phyloP scores from a whole-genome alignment of 371 early-diverging fungal genomes.

The Batkoa obscura region DNA sequence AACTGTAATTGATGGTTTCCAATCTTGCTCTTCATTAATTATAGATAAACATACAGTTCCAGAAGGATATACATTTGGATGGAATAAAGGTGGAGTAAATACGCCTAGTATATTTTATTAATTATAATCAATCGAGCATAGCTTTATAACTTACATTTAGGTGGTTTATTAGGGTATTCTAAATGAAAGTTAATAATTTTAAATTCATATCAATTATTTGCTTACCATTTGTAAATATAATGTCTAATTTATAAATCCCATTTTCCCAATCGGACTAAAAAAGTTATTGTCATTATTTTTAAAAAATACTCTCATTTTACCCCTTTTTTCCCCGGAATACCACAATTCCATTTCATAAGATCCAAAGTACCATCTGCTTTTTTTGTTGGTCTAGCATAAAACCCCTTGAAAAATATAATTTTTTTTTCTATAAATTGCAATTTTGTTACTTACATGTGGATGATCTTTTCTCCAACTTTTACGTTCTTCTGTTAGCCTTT shows the following conservation, averaged over 20 bases:
- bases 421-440: not conserved
- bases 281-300: not conserved
- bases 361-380: constrained; percentile 60
- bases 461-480: constrained; percentile 97
- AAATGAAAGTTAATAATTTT: constrained; percentile 3
- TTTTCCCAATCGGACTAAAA: constrained; percentile 85
- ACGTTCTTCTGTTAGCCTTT: constrained; percentile 79
- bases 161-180: constrained; percentile 71
- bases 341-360: constrained; percentile 79
- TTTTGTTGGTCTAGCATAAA: constrained; percentile 75
- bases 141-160: constrained; percentile 39
- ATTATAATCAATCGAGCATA: not conserved
- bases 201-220: not conserved
- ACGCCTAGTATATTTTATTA: constrained; percentile 23
- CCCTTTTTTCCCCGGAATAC: constrained; percentile 79
- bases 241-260: constrained; percentile 79
- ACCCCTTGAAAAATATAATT: constrained; percentile 28
- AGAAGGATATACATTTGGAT: constrained; percentile 97
- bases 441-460: constrained; percentile 64
- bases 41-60: constrained; percentile 99
- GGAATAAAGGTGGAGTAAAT: constrained; percentile 85
- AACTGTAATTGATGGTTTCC: constrained; percentile 96
- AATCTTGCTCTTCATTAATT: constrained; percentile 86
- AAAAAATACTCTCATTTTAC: constrained; percentile 15
- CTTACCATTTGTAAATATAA: constrained; percentile 78